Conservation (phyloP, 2,329 filamentous ascomycete species). For the Sporothrix variecibatus region DNA sequence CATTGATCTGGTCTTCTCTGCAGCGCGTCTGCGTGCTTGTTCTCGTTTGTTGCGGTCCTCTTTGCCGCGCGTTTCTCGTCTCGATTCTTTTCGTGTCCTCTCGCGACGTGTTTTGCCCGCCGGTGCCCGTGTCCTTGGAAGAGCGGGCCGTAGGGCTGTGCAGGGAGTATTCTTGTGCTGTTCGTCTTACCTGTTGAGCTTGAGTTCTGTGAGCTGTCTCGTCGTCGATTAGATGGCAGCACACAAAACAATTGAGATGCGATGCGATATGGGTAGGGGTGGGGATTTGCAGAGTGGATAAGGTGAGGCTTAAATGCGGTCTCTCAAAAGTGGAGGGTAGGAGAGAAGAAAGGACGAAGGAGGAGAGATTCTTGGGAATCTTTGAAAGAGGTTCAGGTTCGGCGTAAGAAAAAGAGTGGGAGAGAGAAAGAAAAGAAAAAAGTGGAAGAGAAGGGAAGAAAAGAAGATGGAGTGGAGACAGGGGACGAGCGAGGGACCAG, state of each 20-base stretch:
- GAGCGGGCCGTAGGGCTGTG: not conserved
- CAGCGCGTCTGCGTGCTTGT: not conserved
- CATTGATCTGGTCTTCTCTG: not conserved
- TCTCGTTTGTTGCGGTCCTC: not conserved
- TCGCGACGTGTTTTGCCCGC: not conserved
- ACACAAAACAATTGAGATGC: slow-evolving; percentile 23
- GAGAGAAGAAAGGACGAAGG: slow-evolving; percentile 27
- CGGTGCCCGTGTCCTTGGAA: not conserved
- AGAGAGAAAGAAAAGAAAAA: slow-evolving; percentile 24
- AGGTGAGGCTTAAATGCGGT: slow-evolving; percentile 33
- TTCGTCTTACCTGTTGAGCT: slow-evolving; percentile 22
- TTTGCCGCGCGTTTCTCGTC: not conserved
- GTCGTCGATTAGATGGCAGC: slow-evolving; percentile 24
- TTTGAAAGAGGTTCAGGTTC: slow-evolving; percentile 24
- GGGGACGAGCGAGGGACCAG: slow-evolving; percentile 10
- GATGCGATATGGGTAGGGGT: slow-evolving; percentile 29
- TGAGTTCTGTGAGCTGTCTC: slow-evolving; percentile 23
- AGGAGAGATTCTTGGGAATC: slow-evolving; percentile 23
- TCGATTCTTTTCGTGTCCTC: not conserved
- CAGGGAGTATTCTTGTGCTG: not conserved
- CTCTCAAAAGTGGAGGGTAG: slow-evolving; percentile 31
- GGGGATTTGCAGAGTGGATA: slow-evolving; percentile 33
- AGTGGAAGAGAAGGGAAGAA: slow-evolving; percentile 28
- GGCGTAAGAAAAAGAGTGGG: slow-evolving; percentile 22
- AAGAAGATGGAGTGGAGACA: slow-evolving; percentile 35